A percentile compares a stretch with the other conserved stretches of the same genome.
Evolutionary conservation across 1,284 basidiomycete genomes (phyloP).

Genomic region (Leccinum subfulvum): DNA sequence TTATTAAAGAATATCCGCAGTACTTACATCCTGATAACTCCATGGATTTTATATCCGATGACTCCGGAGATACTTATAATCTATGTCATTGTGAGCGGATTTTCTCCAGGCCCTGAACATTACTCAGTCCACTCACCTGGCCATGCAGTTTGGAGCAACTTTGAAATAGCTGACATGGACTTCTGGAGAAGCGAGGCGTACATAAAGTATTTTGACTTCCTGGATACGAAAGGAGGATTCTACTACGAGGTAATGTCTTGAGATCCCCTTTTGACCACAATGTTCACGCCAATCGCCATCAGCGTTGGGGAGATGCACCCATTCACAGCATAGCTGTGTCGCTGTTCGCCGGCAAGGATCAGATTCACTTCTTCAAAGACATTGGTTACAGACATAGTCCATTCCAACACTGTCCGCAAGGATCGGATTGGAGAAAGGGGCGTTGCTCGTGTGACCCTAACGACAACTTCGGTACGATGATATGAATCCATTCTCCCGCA

Average conservation of each 20-base stretch:
- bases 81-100: slow-evolving; percentile 71
- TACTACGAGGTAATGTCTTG: slow-evolving; percentile 68
- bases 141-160: slow-evolving; percentile 75
- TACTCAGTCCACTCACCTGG: background rate
- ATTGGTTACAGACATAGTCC: slow-evolving; percentile 54
- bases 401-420: slow-evolving; percentile 63
- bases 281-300: slow-evolving; percentile 6
- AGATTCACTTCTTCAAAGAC: slow-evolving; percentile 78
- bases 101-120: background rate
- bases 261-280: background rate
- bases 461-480: slow-evolving; percentile 47
- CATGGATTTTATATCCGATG: slow-evolving; percentile 72
- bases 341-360: slow-evolving; percentile 66
- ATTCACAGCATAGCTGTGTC: slow-evolving; percentile 81
- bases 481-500: background rate
- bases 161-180: slow-evolving; percentile 81
- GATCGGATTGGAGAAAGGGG: slow-evolving; percentile 44
- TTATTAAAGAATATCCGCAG: slow-evolving; percentile 65
- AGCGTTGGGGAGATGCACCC: slow-evolving; percentile 87
- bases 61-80: slow-evolving; percentile 72
- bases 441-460: slow-evolving; percentile 50
- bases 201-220: slow-evolving; percentile 71
- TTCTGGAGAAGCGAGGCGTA: slow-evolving; percentile 83
- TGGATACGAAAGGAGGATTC: slow-evolving; percentile 80
- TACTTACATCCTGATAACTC: slow-evolving; percentile 70